phyloP scores from a whole-genome alignment of 1,284 basidiomycete genomes.

The Ganoderma boninense region DNA sequence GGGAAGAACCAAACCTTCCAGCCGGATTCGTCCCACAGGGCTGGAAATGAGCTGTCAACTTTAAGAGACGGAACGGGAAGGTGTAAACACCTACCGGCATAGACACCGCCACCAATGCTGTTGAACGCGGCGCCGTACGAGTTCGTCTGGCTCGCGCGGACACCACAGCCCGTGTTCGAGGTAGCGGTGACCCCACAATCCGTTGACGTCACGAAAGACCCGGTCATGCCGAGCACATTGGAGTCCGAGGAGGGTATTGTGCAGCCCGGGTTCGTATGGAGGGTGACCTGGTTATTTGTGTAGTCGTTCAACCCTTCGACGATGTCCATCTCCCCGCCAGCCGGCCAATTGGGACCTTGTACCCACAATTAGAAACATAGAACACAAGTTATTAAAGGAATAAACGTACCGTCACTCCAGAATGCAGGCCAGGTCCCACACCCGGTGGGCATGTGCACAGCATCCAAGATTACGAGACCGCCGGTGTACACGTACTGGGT shows the following conservation, averaged over 20 bases:
- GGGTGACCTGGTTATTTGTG: slow-evolving; percentile 81
- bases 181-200: slow-evolving; percentile 71
- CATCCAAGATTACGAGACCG: slow-evolving; percentile 82
- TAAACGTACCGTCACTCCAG: slow-evolving; percentile 55
- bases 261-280: slow-evolving; percentile 82
- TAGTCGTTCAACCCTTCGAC: slow-evolving; percentile 85
- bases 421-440: slow-evolving; percentile 87
- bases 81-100: slow-evolving; percentile 66
- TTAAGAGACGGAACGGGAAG: background rate
- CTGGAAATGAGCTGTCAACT: slow-evolving; percentile 41
- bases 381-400: background rate
- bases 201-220: slow-evolving; percentile 66
- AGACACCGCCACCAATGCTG: slow-evolving; percentile 76
- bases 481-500: slow-evolving; percentile 69
- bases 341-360: slow-evolving; percentile 76
- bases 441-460: slow-evolving; percentile 91
- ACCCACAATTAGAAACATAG: background rate
- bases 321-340: slow-evolving; percentile 85
- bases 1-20: slow-evolving; percentile 83
- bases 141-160: slow-evolving; percentile 56
- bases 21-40: slow-evolving; percentile 76
- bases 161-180: slow-evolving; percentile 75
- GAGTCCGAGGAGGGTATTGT: slow-evolving; percentile 61
- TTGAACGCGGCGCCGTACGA: slow-evolving; percentile 79
- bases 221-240: slow-evolving; percentile 59